Evolutionary conservation across 164 flowering plant genomes (phyloP).

Genomic region (Vitis cinerea): DNA sequence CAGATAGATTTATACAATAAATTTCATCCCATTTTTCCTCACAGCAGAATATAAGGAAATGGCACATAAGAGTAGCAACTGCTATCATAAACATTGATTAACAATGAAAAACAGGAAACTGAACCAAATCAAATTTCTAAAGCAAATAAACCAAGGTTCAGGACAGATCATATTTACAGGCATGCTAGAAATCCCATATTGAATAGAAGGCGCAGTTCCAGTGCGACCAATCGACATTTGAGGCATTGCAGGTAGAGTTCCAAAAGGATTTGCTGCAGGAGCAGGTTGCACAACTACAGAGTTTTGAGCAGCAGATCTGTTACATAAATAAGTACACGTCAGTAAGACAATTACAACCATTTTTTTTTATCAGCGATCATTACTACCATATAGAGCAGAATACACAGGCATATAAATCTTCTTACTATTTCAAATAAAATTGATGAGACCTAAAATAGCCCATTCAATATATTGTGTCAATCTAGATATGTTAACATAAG

Average conservation of each 20-base stretch:
- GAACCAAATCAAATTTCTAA: constrained; percentile 4
- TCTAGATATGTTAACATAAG: not conserved
- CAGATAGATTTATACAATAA: not conserved
- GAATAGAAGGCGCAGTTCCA: constrained; percentile 74
- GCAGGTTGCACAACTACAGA: constrained; percentile 43
- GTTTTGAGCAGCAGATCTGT: constrained; percentile 56
- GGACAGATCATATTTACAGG: constrained; percentile 46
- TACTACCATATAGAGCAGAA: too few species aligned
- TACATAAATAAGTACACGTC: not conserved
- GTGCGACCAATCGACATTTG: constrained; percentile 74
- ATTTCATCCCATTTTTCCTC: not conserved
- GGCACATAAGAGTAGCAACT: not conserved
- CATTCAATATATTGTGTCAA: too few species aligned
- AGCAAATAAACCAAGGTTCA: constrained; percentile 1
- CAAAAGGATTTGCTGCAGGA: constrained; percentile 67
- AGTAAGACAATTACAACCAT: too few species aligned
- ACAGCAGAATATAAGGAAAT: not conserved
- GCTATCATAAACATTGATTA: not conserved
- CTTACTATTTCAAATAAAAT: not conserved
- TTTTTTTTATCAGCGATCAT: too few species aligned
- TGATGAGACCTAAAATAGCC: not conserved
- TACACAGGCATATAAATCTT: too few species aligned
- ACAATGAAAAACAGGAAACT: not conserved
- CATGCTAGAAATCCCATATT: constrained; percentile 90
- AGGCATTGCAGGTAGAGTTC: constrained; percentile 86